These are phyloP conservation scores for Moesziomyces parantarcticus DNA, from an alignment of 1,284 basidiomycete species.

Conservation along the genomic window DNA sequence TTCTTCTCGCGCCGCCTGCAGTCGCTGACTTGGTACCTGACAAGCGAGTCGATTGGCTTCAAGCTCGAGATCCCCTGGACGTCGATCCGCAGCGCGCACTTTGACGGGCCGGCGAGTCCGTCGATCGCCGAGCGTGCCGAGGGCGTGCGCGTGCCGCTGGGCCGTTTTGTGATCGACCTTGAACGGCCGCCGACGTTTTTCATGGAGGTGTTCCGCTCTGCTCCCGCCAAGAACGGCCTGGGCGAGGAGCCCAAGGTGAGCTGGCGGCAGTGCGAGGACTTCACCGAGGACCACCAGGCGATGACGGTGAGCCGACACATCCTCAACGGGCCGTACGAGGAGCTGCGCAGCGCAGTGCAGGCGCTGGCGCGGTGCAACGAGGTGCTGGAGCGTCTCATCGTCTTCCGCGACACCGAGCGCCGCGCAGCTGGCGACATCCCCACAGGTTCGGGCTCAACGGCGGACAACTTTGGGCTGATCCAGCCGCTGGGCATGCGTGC, in stretches of 20 bases:
- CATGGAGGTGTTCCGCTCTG: conserved; percentile 60
- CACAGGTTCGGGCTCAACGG: conserved; percentile 20
- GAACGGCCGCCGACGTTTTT: conserved; percentile 58
- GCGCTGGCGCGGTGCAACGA: conserved; percentile 33
- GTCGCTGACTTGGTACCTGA: conserved; percentile 55
- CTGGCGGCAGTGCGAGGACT: conserved; percentile 63
- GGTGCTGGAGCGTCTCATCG: conserved; percentile 29
- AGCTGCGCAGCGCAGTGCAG: conserved; percentile 47
- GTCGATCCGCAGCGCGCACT: conserved; percentile 37
- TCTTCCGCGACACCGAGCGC: conserved; percentile 24
- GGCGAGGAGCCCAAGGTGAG: conserved; percentile 37
- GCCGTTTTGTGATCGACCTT: conserved; percentile 51
- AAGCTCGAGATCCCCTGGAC: conserved; percentile 58
- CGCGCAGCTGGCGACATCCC: conserved; percentile 30
- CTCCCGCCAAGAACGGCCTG: conserved; percentile 22
- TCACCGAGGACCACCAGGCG: conserved; percentile 59
- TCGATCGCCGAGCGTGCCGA: conserved; percentile 51
- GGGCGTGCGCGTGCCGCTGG: conserved; percentile 43
- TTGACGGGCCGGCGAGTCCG: conserved; percentile 37
- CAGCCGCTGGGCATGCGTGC: conserved; percentile 1
- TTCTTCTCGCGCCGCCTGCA: conserved; percentile 56
- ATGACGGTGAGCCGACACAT: conserved; percentile 47
- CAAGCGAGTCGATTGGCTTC: conserved; percentile 58
- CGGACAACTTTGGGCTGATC: conserved; percentile 41
- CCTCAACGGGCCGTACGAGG: conserved; percentile 55